Evolutionary conservation across 1,139 yeast species (phyloP).

Genomic region (Lodderomyces theae): DNA sequence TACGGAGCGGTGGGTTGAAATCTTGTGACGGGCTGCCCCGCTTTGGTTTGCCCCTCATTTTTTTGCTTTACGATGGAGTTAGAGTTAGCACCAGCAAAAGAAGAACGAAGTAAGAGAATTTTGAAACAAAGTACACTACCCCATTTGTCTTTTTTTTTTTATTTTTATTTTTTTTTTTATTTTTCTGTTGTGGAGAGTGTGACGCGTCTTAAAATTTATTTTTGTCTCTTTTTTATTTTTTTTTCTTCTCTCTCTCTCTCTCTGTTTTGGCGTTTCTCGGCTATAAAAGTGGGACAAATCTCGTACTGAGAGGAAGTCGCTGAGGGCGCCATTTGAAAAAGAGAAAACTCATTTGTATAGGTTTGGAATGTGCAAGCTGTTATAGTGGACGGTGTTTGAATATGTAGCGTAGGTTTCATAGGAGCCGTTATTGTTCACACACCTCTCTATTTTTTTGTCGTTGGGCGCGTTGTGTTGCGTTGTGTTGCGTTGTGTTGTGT

Average conservation of each 20-base stretch:
- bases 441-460: too few species aligned
- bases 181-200: neutral
- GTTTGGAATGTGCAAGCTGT: too few species aligned
- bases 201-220: neutral
- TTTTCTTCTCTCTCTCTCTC: neutral
- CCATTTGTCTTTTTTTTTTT: too few species aligned
- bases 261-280: neutral
- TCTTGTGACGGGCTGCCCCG: too few species aligned
- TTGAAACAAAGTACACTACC: neutral
- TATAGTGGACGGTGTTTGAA: too few species aligned
- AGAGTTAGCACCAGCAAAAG: neutral
- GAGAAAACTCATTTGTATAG: too few species aligned
- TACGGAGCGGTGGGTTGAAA: too few species aligned
- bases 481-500: neutral
- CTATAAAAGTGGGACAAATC: conserved; percentile 1
- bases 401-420: too few species aligned
- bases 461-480: neutral
- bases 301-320: too few species aligned
- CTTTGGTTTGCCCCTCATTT: neutral
- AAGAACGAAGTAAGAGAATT: neutral
- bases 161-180: too few species aligned
- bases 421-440: too few species aligned
- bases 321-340: too few species aligned
- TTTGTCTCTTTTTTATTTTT: neutral
- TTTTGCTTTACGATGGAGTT: neutral